These are phyloP conservation scores for Candida endomychidarum DNA, from an alignment of 805 yeast species.

Conservation along the genomic window DNA sequence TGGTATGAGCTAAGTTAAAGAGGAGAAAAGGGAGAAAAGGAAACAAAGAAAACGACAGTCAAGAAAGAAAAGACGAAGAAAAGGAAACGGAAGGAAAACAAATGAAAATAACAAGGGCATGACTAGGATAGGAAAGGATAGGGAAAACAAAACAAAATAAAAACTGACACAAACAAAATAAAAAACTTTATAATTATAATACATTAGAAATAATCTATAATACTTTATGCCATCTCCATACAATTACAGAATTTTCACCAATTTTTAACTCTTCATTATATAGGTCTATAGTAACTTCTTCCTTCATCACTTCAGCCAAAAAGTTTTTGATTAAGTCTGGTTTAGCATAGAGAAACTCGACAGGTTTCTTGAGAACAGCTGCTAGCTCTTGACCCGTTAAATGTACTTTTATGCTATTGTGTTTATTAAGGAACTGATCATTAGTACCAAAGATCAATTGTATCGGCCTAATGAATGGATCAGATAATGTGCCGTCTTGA, in stretches of 20 bases:
- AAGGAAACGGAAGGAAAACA: too few relatives aligned
- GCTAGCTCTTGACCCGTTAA: background rate
- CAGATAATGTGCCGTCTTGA: conserved; percentile 9
- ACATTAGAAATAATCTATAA: too few relatives aligned
- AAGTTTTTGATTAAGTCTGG: conserved; percentile 5
- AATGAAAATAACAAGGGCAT: too few relatives aligned
- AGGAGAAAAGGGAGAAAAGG: too few relatives aligned
- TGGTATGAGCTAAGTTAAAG: too few relatives aligned
- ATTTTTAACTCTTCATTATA: conserved; percentile 10
- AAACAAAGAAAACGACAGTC: too few relatives aligned
- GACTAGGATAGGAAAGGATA: too few relatives aligned
- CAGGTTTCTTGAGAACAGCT: background rate
- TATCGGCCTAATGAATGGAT: conserved; percentile 24
- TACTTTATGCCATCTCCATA: too few relatives aligned
- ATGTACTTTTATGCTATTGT: conserved; percentile 3
- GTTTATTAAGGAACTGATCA: background rate
- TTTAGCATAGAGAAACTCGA: conserved; percentile 11
- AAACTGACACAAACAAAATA: too few relatives aligned
- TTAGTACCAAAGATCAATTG: conserved; percentile 23
- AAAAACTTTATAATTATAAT: too few relatives aligned
- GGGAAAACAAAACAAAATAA: too few relatives aligned
- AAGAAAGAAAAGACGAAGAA: too few relatives aligned
- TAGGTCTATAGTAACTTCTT: conserved; percentile 2
- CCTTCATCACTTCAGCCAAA: background rate
- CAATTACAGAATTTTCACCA: conserved; percentile 6